These are phyloP conservation scores for Suhomyces ambrosiae DNA, from an alignment of 1,139 yeast species.

Conservation along the genomic window DNA sequence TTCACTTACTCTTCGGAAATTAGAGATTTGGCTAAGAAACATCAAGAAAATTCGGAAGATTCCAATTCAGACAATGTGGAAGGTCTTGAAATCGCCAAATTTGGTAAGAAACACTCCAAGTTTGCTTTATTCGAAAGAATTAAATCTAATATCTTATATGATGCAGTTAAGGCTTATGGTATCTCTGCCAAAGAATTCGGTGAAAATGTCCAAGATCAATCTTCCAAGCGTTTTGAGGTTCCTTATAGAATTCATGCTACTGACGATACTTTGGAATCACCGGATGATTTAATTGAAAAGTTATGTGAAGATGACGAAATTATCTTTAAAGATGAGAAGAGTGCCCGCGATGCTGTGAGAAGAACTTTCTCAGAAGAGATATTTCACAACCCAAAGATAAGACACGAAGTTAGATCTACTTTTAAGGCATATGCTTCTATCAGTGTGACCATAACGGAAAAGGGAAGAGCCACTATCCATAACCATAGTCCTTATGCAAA, in stretches of 20 bases:
- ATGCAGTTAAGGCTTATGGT: constrained; percentile 73
- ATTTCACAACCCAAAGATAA: constrained; percentile 76
- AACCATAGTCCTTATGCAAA: constrained; percentile 82
- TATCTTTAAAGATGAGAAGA: constrained; percentile 58
- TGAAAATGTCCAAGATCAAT: constrained; percentile 73
- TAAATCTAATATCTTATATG: constrained; percentile 64
- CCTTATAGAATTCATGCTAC: constrained; percentile 71
- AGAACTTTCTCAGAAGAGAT: constrained; percentile 78
- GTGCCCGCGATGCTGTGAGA: constrained; percentile 74
- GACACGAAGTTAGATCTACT: constrained; percentile 72
- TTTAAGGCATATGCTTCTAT: constrained; percentile 70
- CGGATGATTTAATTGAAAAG: constrained; percentile 62
- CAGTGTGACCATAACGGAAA: constrained; percentile 79
- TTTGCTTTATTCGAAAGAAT: constrained; percentile 77
- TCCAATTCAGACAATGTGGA: constrained; percentile 19
- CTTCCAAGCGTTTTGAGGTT: constrained; percentile 45
- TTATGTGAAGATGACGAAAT: constrained; percentile 57
- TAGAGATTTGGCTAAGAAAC: constrained; percentile 41
- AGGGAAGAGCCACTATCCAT: constrained; percentile 82
- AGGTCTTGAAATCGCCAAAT: constrained; percentile 14
- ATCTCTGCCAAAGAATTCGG: constrained; percentile 79
- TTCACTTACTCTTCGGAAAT: constrained; percentile 79
- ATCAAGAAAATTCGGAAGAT: constrained; percentile 21
- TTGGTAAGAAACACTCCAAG: constrained; percentile 67
- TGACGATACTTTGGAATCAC: constrained; percentile 69